These are phyloP conservation scores for Mycena citricolor DNA, from an alignment of 1,284 basidiomycete species.

Conservation along the genomic window DNA sequence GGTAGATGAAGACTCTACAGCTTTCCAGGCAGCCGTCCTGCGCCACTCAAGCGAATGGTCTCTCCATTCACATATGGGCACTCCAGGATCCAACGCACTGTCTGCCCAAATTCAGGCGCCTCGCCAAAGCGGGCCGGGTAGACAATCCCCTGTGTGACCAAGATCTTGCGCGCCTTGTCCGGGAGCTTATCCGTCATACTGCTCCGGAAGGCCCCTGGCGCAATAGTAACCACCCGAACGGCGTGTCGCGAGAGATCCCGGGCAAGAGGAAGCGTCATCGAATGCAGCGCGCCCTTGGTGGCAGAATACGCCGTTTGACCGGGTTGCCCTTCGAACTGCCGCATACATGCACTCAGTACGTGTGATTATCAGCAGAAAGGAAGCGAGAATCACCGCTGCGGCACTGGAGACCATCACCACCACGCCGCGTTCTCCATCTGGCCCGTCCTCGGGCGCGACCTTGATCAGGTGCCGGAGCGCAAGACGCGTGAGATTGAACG, in stretches of 20 bases:
- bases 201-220: slow-evolving; percentile 50
- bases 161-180: slow-evolving; percentile 36
- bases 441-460: slow-evolving; percentile 43
- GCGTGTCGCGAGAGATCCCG: slow-evolving; percentile 52
- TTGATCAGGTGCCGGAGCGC: slow-evolving; percentile 48
- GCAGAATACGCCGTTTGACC: slow-evolving; percentile 55
- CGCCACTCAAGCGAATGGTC: slow-evolving; percentile 52
- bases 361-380: neutral
- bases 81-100: slow-evolving; percentile 51
- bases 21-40: slow-evolving; percentile 18
- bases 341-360: neutral
- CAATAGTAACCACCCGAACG: slow-evolving; percentile 53
- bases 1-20: no score
- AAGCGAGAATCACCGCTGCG: slow-evolving; percentile 45
- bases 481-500: slow-evolving; percentile 55
- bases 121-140: slow-evolving; percentile 48
- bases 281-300: slow-evolving; percentile 51
- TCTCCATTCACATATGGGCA: slow-evolving; percentile 59
- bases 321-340: slow-evolving; percentile 48
- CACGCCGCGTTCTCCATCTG: slow-evolving; percentile 53
- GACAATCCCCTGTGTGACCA: slow-evolving; percentile 39
- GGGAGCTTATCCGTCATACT: slow-evolving; percentile 46
- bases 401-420: slow-evolving; percentile 54
- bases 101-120: slow-evolving; percentile 50
- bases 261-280: slow-evolving; percentile 56